Conservation (phyloP, 768 basidiomycete genomes). For the Agrocybe chaxingu region DNA sequence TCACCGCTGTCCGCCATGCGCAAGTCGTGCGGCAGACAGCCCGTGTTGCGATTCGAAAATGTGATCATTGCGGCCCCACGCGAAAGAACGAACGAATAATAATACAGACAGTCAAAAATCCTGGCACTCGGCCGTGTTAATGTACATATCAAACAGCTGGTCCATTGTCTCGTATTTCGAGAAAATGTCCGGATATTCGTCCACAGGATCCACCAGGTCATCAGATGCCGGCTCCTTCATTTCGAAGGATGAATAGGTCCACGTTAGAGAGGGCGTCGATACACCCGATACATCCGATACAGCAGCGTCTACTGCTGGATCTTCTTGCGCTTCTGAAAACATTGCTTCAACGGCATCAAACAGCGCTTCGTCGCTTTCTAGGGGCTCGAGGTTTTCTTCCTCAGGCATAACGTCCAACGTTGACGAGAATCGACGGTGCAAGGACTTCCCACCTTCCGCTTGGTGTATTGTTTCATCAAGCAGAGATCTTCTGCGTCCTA, state of each 20-base stretch:
- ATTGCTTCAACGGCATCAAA: too few relatives aligned
- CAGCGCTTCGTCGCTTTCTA: too few relatives aligned
- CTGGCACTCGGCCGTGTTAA: constrained; percentile 11
- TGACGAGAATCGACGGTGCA: not conserved
- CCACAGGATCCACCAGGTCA: too few relatives aligned
- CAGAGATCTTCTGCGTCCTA: not conserved
- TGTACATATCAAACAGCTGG: constrained; percentile 14
- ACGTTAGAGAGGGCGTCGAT: constrained; percentile 2
- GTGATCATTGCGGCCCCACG: not conserved
- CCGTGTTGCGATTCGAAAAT: not conserved
- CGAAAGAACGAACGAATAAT: constrained; percentile 1
- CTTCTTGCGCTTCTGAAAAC: too few relatives aligned
- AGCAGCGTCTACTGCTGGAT: not conserved
- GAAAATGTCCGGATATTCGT: too few relatives aligned
- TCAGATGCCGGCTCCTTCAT: too few relatives aligned
- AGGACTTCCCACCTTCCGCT: not conserved
- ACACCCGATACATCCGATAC: not conserved
- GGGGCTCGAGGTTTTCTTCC: too few relatives aligned
- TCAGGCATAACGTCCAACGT: too few relatives aligned
- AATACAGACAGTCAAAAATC: not conserved
- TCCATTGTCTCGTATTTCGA: constrained; percentile 1
- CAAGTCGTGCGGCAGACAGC: constrained; percentile 7
- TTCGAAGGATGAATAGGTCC: not conserved
- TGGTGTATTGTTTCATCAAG: not conserved
- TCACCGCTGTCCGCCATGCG: not conserved